Conservation (phyloP, 495 filamentous ascomycete genomes). For the Terfezia claveryi region DNA sequence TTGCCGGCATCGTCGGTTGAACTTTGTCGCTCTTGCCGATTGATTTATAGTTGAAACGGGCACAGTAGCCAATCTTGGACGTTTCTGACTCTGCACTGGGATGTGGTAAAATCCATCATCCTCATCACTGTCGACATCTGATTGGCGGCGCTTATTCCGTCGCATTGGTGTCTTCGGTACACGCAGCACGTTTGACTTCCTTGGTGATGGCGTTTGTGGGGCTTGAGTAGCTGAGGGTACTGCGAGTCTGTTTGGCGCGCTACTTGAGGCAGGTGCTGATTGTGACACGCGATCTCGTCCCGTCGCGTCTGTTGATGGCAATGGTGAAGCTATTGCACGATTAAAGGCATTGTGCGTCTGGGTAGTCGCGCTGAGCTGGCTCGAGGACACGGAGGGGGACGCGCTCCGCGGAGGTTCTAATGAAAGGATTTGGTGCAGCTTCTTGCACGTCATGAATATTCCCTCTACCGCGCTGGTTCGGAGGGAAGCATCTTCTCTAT, state of each 20-base stretch:
- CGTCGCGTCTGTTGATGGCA: slow-evolving; percentile 6
- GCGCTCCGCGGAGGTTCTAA: slow-evolving; percentile 4
- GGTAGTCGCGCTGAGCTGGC: neutral
- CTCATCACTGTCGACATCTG: neutral
- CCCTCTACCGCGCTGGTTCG: slow-evolving; percentile 12
- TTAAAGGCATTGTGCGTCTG: neutral
- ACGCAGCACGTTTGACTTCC: neutral
- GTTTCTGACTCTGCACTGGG: neutral
- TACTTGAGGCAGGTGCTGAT: slow-evolving; percentile 2
- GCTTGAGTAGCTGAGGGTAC: neutral
- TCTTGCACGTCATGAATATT: slow-evolving; percentile 16
- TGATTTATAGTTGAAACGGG: neutral
- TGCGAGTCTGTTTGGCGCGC: slow-evolving; percentile 11
- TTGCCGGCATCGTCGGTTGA: slow-evolving; percentile 3
- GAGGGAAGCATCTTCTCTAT: neutral
- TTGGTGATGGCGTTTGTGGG: neutral
- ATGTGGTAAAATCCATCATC: neutral
- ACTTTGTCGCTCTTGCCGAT: neutral
- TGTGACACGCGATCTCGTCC: slow-evolving; percentile 7
- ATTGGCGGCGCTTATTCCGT: neutral
- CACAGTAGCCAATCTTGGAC: neutral
- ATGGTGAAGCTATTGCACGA: neutral
- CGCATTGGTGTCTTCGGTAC: neutral
- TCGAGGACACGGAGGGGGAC: slow-evolving; percentile 6
- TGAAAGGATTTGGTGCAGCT: slow-evolving; percentile 17